Base-by-base conservation (phyloP, 495 filamentous ascomycete genomes). In the Daldinia childiae region DNA sequence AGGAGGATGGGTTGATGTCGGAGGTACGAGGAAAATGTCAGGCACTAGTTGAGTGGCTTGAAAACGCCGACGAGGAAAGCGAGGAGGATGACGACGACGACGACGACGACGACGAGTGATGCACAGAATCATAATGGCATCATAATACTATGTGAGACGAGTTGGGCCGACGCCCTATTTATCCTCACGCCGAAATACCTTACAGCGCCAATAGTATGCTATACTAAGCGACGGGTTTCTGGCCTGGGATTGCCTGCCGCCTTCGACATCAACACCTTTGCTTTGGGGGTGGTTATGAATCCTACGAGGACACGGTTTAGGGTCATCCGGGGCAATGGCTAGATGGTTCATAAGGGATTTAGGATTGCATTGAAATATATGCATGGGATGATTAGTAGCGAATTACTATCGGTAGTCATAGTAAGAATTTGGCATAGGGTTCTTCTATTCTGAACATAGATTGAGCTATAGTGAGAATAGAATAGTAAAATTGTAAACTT, bases 1-100 rank as follows among this genome's bases (percentile, higher is more conserved):
- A 81, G 30, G 86, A 83, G 61, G 87, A 80, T 7, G 90, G 91
- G 32, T 85, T 87, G 59, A 89, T 97, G 89, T 75, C 80, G 43
- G 87, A 78, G 64, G 88, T 98, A 26, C 90, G 91, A 73, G 87
- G 82, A 34, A 90, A 91, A 79, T 90, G 91, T 56, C 81, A 89
- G 76, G 88, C 90, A 55, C 90, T 99, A 79, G 89, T 98, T 32
- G 92, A 96, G 66, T 97, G 90, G 89, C 78, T 98, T 64, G 90
- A 89, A 54, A 90, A 93, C 72, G 93, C 92, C 0, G 91, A 92
- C 73, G 91, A 92, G 72, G 93, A 95, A 74, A 90, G 90, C 24
- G 88, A 87, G 43, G 88, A 89, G n/a, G 92, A 91, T 9, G 92
- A 75, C 12, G 70, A 74, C 1, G 82, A 85, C 19, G 72, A 74